These are phyloP conservation scores for Apiospora kogelbergensis DNA, from an alignment of 2,329 filamentous ascomycete genomes.

Conservation along the genomic window DNA sequence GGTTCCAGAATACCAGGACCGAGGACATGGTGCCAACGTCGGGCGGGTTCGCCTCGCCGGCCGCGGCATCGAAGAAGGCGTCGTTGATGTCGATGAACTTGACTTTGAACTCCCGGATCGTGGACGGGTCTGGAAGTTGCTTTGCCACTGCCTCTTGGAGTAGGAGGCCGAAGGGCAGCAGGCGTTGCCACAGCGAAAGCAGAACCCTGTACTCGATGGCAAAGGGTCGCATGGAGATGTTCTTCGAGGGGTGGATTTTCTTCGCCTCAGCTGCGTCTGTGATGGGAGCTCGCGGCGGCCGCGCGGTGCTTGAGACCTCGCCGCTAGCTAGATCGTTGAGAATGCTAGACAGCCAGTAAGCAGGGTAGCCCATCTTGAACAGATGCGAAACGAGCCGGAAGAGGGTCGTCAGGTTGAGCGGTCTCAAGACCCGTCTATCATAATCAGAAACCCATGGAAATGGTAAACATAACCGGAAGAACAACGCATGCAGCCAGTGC, in stretches of 20 bases:
- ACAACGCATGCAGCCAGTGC: constrained; percentile 23
- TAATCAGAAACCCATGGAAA: constrained; percentile 17
- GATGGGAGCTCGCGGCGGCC: constrained; percentile 19
- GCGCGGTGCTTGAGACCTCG: constrained; percentile 20
- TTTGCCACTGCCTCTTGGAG: background rate
- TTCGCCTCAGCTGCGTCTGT: constrained; percentile 11
- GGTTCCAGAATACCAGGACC: constrained; percentile 10
- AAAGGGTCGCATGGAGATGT: constrained; percentile 19
- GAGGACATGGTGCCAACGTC: background rate
- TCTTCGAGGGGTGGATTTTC: background rate
- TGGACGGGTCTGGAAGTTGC: background rate
- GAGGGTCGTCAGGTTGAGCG: constrained; percentile 24
- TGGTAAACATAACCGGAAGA: constrained; percentile 28
- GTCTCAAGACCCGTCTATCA: constrained; percentile 19
- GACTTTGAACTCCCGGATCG: background rate
- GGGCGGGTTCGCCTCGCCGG: background rate
- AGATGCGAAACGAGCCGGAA: constrained; percentile 21
- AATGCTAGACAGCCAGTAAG: constrained; percentile 26
- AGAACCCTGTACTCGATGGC: constrained; percentile 22
- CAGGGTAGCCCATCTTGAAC: constrained; percentile 25
- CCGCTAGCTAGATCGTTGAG: constrained; percentile 18
- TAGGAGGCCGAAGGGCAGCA: constrained; percentile 22
- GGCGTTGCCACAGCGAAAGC: constrained; percentile 19
- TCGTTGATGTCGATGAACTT: background rate
- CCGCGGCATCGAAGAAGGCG: background rate